Evolutionary conservation across 2,329 filamentous ascomycete species (phyloP), one percentile per base, ranked within the genome.

Genomic region (Fusarium nodosum): DNA sequence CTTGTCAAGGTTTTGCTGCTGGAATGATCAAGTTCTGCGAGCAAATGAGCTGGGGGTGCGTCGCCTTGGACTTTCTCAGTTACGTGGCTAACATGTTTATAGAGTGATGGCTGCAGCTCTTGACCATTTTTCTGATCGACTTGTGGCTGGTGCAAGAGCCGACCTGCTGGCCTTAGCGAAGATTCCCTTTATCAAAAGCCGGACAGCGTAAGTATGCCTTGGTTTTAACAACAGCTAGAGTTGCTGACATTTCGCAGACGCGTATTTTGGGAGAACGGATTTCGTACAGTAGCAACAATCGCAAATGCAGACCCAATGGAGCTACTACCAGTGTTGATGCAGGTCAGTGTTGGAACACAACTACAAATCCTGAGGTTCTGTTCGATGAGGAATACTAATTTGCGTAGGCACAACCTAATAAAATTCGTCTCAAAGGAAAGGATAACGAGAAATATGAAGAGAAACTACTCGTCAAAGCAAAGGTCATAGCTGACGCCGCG

Each of bases 21-120:
- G 91, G 91, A 5, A 93, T 93, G 83, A 88, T 94, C 63, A 93
- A 92, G 69, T 94, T 94, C 74, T 94, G 91, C 74, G 85, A 93
- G 69, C 85, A 88, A 20, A 93, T 94, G 91, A 88, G 86, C 3
- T 93, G 91, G 90, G 87, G 86, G 85, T 86, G 74, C 72, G 82
- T 78, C 9, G 12, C 45, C 20, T 24, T 31, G 45, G 24, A 16
- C 8, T 45, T 22, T 12, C 16, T 46, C 24, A 15, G 42, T 39
- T 31, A 24, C 34, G 39, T n/a, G 30, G 24, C 66, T 75, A 55
- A 77, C 47, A 12, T 36, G 31, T 11, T 20, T 69, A 44, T 56
- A 90, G 89, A 2, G 88, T 91, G 72, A 86, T 94, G 76, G 88
- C 88, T 9, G 90, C 89, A 7, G 89, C 91, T 9, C 82, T 94